Evolutionary conservation across 2,329 filamentous ascomycete species (phyloP).

Genomic region (Chalaropsis thielavioides): DNA sequence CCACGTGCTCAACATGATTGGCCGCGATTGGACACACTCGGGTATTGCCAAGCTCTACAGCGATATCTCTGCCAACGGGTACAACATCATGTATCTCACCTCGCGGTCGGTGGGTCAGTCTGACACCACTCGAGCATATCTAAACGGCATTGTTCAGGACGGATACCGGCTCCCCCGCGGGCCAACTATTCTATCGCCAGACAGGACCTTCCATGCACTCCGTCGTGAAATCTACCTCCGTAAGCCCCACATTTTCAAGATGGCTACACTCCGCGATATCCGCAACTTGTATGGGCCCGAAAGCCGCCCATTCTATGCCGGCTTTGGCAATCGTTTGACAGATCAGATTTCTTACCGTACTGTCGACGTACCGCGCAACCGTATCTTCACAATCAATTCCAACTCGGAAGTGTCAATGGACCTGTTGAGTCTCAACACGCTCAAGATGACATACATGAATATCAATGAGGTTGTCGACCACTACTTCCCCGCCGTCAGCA

Average conservation of each 20-base stretch:
- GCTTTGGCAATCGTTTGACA: slow-evolving; percentile 90
- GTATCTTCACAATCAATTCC: slow-evolving; percentile 98
- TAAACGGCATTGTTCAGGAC: slow-evolving; percentile 80
- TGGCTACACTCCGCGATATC: slow-evolving; percentile 93
- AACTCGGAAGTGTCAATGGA: slow-evolving; percentile 92
- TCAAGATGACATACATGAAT: slow-evolving; percentile 91
- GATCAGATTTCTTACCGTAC: slow-evolving; percentile 92
- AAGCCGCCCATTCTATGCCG: slow-evolving; percentile 81
- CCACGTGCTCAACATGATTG: slow-evolving; percentile 91
- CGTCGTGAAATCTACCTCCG: slow-evolving; percentile 85
- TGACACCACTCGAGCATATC: slow-evolving; percentile 76
- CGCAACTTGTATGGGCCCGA: slow-evolving; percentile 68
- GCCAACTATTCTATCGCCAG: slow-evolving; percentile 87
- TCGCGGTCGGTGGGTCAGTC: slow-evolving; percentile 87
- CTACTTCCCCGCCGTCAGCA: slow-evolving; percentile 85
- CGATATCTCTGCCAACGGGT: slow-evolving; percentile 87
- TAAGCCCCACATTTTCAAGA: slow-evolving; percentile 98
- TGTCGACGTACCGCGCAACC: slow-evolving; percentile 83
- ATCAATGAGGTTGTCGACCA: slow-evolving; percentile 97
- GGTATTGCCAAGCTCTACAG: slow-evolving; percentile 95
- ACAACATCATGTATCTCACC: slow-evolving; percentile 97
- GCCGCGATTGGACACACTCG: slow-evolving; percentile 92
- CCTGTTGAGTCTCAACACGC: slow-evolving; percentile 76
- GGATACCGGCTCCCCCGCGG: slow-evolving; percentile 74
- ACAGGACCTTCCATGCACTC: slow-evolving; percentile 85